Conservation (phyloP, 73 alveolate genomes). For the Paramecium caudatum region DNA sequence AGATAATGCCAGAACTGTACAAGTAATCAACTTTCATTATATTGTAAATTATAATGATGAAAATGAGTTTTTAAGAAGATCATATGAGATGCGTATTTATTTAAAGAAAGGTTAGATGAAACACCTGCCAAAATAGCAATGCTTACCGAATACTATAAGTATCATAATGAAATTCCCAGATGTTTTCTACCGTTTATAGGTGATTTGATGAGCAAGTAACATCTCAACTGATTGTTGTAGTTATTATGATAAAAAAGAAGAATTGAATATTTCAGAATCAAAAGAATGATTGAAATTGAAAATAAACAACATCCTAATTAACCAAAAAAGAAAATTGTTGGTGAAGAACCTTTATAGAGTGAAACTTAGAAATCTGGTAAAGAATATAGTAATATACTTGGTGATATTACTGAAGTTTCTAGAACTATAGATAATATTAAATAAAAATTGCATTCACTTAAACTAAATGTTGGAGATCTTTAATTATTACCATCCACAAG, state of each 20-base stretch:
- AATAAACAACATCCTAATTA: slow-evolving; percentile 68
- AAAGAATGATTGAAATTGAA: slow-evolving; percentile 73
- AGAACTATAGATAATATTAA: slow-evolving; percentile 27
- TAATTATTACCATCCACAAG: slow-evolving; percentile 30
- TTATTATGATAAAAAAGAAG: slow-evolving; percentile 75
- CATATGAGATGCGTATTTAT: not conserved
- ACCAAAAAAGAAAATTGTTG: slow-evolving; percentile 76
- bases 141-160: slow-evolving; percentile 73
- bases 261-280: slow-evolving; percentile 72
- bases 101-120: slow-evolving; percentile 44
- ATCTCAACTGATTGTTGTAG: too few relatives aligned
- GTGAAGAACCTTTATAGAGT: slow-evolving; percentile 58
- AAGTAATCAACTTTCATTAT: slow-evolving; percentile 19
- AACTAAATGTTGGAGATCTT: slow-evolving; percentile 43
- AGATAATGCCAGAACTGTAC: slow-evolving; percentile 5
- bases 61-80: slow-evolving; percentile 13
- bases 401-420: slow-evolving; percentile 50
- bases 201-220: slow-evolving; percentile 61
- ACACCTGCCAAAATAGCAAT: slow-evolving; percentile 47
- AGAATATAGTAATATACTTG: slow-evolving; percentile 14
- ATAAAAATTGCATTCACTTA: not conserved
- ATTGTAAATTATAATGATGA: not conserved
- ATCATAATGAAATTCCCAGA: slow-evolving; percentile 76
- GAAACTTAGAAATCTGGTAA: slow-evolving; percentile 26
- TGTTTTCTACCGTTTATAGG: slow-evolving; percentile 48